phyloP scores from a whole-genome alignment of 2,329 filamentous ascomycete genomes.

The Hypocreales sp. region DNA sequence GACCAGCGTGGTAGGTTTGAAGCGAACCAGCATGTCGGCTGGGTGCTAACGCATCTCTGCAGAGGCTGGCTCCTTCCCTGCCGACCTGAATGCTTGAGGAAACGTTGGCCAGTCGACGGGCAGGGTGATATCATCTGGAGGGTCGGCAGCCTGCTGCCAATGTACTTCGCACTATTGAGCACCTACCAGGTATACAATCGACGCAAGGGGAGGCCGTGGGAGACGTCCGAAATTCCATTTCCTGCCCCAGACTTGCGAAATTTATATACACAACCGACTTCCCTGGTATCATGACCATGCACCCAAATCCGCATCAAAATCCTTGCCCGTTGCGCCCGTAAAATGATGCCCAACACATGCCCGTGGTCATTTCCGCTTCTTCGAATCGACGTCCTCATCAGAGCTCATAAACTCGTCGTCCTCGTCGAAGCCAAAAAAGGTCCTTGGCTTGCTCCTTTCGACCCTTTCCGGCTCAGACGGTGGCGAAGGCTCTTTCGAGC shows the following conservation, averaged over 20 bases:
- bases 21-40: no score
- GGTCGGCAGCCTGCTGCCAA: conserved; percentile 17
- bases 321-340: no score
- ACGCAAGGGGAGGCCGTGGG: no score
- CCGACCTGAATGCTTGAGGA: conserved; percentile 43
- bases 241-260: no score
- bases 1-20: conserved; percentile 90
- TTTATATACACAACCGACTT: neutral
- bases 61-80: conserved; percentile 57
- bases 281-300: conserved; percentile 3
- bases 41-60: conserved; percentile 12
- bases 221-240: conserved; percentile 11
- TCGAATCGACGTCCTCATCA: conserved; percentile 37
- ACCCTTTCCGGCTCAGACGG: conserved; percentile 23
- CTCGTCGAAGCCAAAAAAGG: conserved; percentile 66
- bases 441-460: conserved; percentile 22
- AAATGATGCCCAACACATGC: no score
- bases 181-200: no score
- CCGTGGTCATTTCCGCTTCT: no score
- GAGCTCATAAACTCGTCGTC: conserved; percentile 62
- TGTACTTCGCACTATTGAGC: conserved; percentile 18
- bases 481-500: conserved; percentile 33
- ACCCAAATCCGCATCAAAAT: no score
- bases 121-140: conserved; percentile 11
- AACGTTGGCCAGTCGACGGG: no score